Conservation (phyloP, 805 yeast genomes). For the Blastobotrys muscicola region DNA sequence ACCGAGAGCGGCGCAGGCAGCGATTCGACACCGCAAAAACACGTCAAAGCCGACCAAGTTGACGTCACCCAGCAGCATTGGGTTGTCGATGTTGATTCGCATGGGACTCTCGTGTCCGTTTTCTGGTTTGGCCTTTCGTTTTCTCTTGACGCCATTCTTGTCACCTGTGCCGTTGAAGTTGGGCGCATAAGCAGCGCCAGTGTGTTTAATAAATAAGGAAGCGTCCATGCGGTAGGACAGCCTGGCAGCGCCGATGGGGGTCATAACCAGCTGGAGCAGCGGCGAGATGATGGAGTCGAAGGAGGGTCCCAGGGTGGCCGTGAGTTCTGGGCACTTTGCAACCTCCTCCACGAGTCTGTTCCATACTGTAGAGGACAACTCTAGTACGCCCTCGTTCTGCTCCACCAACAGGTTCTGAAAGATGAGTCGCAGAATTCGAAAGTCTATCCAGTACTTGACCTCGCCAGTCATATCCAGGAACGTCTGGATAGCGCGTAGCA, state of each 20-base stretch:
- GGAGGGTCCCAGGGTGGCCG: no score
- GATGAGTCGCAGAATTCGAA: constrained; percentile 60
- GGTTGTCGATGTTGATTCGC: constrained; percentile 79
- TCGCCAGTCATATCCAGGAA: constrained; percentile 46
- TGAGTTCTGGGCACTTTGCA: constrained; percentile 35
- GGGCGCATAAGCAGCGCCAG: constrained; percentile 41
- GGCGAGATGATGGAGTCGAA: constrained; percentile 52
- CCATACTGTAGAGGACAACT: constrained; percentile 56
- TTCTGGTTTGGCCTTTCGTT: constrained; percentile 41
- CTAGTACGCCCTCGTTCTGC: constrained; percentile 66
- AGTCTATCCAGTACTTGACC: constrained; percentile 63
- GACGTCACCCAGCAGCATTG: constrained; percentile 85
- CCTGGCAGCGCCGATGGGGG: constrained; percentile 92
- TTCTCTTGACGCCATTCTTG: constrained; percentile 1
- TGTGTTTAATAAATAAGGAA: constrained; percentile 65
- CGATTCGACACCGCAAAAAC: constrained; percentile 63
- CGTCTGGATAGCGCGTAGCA: constrained; percentile 67
- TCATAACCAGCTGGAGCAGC: constrained; percentile 60
- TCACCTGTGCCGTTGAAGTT: constrained; percentile 3
- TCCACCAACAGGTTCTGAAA: constrained; percentile 86
- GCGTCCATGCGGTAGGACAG: constrained; percentile 79
- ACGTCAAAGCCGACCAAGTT: constrained; percentile 70
- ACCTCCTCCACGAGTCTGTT: constrained; percentile 36
- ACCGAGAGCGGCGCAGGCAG: constrained; percentile 72
- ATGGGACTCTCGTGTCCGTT: constrained; percentile 6